Conservation (phyloP, 2,329 filamentous ascomycete genomes). For the Diaporthe caulivora region DNA sequence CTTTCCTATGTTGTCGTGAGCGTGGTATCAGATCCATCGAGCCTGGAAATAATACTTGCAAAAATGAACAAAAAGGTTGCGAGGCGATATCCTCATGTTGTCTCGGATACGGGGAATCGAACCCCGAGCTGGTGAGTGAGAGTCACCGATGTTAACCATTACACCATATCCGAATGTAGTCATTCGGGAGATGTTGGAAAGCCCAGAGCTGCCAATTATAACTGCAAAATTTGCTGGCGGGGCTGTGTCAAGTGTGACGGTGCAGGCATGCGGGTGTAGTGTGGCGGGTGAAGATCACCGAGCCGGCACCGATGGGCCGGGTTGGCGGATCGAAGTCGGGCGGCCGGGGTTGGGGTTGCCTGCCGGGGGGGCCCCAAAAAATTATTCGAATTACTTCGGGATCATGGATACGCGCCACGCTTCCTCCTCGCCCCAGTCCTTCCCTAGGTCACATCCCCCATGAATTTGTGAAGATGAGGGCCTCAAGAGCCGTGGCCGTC, state of each 20-base stretch:
- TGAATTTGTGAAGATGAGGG: conserved; percentile 53
- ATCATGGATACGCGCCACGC: conserved; percentile 31
- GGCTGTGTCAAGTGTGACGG: neutral
- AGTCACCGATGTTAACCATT: conserved; percentile 39
- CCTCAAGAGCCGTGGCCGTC: conserved; percentile 53
- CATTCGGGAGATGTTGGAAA: conserved; percentile 9
- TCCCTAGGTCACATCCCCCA: conserved; percentile 39
- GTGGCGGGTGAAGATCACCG: neutral
- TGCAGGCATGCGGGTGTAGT: neutral
- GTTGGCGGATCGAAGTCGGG: neutral
- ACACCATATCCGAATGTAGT: conserved; percentile 38
- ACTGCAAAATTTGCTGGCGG: neutral
- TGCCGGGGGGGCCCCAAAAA: conserved; percentile 40
- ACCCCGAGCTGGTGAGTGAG: conserved; percentile 39
- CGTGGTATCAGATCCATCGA: neutral
- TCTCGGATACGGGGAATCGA: conserved; percentile 39
- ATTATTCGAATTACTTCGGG: conserved; percentile 25
- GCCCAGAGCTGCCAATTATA: no score
- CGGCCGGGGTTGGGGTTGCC: conserved; percentile 21
- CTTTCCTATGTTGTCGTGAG: neutral
- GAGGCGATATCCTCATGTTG: neutral
- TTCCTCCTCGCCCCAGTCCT: conserved; percentile 38
- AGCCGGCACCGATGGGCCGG: neutral
- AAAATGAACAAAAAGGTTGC: neutral
- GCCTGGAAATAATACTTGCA: neutral